Conservation (phyloP, 2,329 filamentous ascomycete genomes). For the Seiridium unicorne region DNA sequence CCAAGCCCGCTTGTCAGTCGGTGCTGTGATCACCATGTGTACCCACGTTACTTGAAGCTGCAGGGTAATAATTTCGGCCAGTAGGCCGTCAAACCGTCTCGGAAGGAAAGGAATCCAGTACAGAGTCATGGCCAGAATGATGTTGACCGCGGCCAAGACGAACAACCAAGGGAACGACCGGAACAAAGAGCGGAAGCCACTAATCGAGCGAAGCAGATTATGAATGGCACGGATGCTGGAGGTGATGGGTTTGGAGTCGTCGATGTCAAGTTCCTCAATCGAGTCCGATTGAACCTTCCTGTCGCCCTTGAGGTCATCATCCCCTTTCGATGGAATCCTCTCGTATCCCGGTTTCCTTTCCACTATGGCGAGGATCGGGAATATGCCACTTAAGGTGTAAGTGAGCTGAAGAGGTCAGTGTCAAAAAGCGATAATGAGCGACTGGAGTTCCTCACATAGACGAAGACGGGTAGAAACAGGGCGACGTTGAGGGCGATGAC, state of each 20-base stretch:
- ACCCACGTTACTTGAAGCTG: constrained; percentile 75
- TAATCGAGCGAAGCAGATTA: constrained; percentile 56
- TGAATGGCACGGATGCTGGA: constrained; percentile 45
- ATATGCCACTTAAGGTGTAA: constrained; percentile 47
- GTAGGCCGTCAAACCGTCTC: constrained; percentile 45
- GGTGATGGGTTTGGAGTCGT: constrained; percentile 35
- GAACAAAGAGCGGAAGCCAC: constrained; percentile 63
- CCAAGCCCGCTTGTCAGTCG: constrained; percentile 59
- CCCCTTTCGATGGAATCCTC: constrained; percentile 34
- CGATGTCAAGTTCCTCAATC: constrained; percentile 27
- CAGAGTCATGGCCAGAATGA: constrained; percentile 40
- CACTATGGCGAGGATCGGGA: constrained; percentile 50
- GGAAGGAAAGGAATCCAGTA: constrained; percentile 32
- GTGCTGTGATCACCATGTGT: constrained; percentile 74
- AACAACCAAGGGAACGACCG: constrained; percentile 59
- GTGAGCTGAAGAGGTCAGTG: constrained; percentile 30
- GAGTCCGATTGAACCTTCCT: constrained; percentile 25
- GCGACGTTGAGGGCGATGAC: not conserved
- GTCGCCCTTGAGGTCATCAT: constrained; percentile 1
- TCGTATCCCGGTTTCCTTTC: constrained; percentile 50
- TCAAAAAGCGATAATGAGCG: not conserved
- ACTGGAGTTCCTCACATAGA: not conserved
- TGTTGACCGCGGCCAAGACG: constrained; percentile 29
- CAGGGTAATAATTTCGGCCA: constrained; percentile 59
- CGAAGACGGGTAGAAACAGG: not conserved